Percentiles rank a stretch among this genome's conserved stretches.
phyloP scores from a whole-genome alignment of 1,284 basidiomycete genomes.

The Ceratorhiza oryzae-sativae region DNA sequence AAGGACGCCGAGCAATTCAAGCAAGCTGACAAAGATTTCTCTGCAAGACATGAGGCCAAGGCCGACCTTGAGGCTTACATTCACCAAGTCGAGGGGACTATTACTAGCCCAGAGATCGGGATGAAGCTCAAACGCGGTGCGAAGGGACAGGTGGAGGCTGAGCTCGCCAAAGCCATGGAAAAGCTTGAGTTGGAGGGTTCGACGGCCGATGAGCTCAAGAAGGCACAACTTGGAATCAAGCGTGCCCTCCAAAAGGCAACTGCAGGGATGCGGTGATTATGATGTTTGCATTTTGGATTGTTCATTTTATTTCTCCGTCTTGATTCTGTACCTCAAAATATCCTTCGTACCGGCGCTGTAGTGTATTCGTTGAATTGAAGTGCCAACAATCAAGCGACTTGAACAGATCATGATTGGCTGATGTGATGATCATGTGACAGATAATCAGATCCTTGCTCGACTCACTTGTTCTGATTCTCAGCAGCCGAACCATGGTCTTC shows the following conservation, averaged over 20 bases:
- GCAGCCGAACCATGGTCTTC: no score
- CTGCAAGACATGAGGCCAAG: slow-evolving; percentile 94
- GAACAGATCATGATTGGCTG: not conserved
- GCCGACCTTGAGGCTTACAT: slow-evolving; percentile 95
- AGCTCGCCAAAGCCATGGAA: slow-evolving; percentile 95
- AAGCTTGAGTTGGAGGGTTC: slow-evolving; percentile 96
- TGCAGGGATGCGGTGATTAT: slow-evolving; percentile 71
- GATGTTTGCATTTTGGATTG: slow-evolving; percentile 17
- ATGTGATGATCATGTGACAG: no score
- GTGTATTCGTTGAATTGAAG: slow-evolving; percentile 37
- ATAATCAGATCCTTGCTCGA: no score
- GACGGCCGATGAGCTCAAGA: slow-evolving; percentile 89
- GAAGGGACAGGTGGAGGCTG: slow-evolving; percentile 89
- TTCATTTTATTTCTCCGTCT: not conserved
- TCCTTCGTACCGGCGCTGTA: slow-evolving; percentile 30
- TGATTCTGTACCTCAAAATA: slow-evolving; percentile 28
- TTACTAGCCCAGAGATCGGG: slow-evolving; percentile 92
- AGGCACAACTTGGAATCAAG: slow-evolving; percentile 91
- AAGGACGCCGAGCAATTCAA: slow-evolving; percentile 97
- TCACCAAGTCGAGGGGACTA: slow-evolving; percentile 91
- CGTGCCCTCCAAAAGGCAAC: slow-evolving; percentile 96
- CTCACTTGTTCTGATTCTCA: no score
- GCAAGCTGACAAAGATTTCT: slow-evolving; percentile 96
- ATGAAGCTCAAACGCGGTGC: slow-evolving; percentile 98
- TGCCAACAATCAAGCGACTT: slow-evolving; percentile 10